A percentile compares a stretch with the other conserved stretches of the same genome.
Evolutionary conservation across 2,329 filamentous ascomycete species (phyloP).

Genomic region (Aspergillus neotritici): DNA sequence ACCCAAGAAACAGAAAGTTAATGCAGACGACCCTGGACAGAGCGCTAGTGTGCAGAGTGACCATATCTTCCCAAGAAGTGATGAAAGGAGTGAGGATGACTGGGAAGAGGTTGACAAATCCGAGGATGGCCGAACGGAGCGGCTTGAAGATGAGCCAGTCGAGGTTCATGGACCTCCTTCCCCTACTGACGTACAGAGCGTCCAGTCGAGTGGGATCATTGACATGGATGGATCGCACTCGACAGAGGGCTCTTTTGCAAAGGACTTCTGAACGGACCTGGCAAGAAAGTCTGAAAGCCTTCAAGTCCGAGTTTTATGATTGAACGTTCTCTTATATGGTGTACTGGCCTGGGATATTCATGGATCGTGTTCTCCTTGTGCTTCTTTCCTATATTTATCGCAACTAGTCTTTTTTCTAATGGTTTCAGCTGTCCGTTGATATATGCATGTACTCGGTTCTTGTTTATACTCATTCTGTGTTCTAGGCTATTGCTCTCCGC

Average conservation of each 20-base stretch:
- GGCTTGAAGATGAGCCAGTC: constrained; percentile 30
- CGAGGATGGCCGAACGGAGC: constrained; percentile 20
- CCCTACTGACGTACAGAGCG: constrained; percentile 29
- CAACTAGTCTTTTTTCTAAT: too few species aligned
- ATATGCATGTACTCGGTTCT: too few species aligned
- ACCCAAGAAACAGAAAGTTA: constrained; percentile 45
- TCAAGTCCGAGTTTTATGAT: too few species aligned
- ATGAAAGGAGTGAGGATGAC: constrained; percentile 32
- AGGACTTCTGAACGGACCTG: constrained; percentile 13
- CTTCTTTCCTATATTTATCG: too few species aligned
- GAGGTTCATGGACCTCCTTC: constrained; percentile 27
- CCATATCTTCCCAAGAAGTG: constrained; percentile 12
- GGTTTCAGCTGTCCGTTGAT: too few species aligned
- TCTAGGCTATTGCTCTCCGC: too few species aligned
- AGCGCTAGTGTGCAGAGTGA: constrained; percentile 1
- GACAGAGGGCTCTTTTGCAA: constrained; percentile 15
- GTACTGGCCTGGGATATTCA: too few species aligned
- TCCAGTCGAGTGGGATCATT: constrained; percentile 30
- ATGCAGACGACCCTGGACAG: constrained; percentile 7
- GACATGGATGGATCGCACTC: constrained; percentile 21
- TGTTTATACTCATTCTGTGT: too few species aligned
- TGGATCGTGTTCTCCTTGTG: too few species aligned
- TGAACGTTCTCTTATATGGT: too few species aligned
- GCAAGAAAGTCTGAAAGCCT: too few species aligned
- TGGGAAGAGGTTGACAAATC: constrained; percentile 36